Base-by-base conservation (phyloP, 2,329 filamentous ascomycete species). In the Beauveria scarabaeidicola region DNA sequence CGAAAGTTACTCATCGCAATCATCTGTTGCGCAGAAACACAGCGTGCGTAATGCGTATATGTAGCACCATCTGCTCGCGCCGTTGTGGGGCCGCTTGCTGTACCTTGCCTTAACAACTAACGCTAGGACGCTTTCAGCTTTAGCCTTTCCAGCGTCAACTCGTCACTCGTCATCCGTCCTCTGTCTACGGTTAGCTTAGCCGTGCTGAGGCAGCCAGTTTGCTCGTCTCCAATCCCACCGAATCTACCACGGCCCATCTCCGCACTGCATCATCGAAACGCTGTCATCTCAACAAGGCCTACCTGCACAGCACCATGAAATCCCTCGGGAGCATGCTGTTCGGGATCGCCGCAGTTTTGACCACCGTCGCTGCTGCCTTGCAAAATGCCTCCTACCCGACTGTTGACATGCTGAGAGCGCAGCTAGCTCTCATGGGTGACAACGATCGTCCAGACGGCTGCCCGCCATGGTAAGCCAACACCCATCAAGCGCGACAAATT, bases 401-500 rank as follows among this genome's bases (percentile, higher is more conserved):
- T 47, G 70, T 80, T 64, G 82, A 84, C 65, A 84, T 81, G 74
- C 77, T 83, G 70, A 83, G 79, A 66, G 83, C 84, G 46, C 84
- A 89, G 70, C 78, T 91, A 69, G 82, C 87, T 41, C 75, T 92
- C 51, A 83, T 90, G 74, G 87, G 60, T 21, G 52, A 84, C 65
- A 48, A 3, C 10, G 85, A 88, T 67, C 83, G 90, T 53, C 88
- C 91, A 7, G 82, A 83, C 63, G 84, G 88, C 68, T 94, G 90
- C 70, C 90, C 90, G 57, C 90, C 90, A 69, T 94, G 86, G 85
- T 88, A 74, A 66, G 76, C 25, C n/a, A 9, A 41, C 13, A 17
- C 7, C 27, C 8, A 32, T 7, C 66, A 52, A 64, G 61, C 68
- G 78, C 76, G 58, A 32, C 46, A 11, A 38, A 25, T 25, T n/a